phyloP scores from a whole-genome alignment of 2,329 filamentous ascomycete genomes.

The Sporothrix pallida region DNA sequence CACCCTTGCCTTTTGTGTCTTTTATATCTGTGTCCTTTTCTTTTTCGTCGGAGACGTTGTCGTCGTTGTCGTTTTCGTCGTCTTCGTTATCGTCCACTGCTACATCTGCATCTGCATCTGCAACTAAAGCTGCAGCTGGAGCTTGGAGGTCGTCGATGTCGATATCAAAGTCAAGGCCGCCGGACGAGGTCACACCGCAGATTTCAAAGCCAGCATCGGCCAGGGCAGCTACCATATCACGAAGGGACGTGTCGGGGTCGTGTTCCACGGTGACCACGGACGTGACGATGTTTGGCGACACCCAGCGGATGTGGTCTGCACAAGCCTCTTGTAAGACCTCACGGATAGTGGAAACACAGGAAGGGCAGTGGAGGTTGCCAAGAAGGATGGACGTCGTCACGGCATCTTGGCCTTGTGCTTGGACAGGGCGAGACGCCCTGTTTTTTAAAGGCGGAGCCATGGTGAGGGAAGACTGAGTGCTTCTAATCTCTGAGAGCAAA shows the following conservation, averaged over 20 bases:
- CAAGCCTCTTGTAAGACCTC: constrained; percentile 58
- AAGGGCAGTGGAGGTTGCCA: constrained; percentile 78
- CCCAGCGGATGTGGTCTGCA: constrained; percentile 56
- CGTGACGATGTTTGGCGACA: constrained; percentile 73
- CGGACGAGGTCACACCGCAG: constrained; percentile 51
- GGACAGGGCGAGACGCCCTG: constrained; percentile 36
- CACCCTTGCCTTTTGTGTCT: constrained; percentile 31
- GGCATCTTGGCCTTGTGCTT: constrained; percentile 29
- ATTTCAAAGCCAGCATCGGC: constrained; percentile 65
- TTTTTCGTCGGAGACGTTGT: background rate
- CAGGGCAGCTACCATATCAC: constrained; percentile 53
- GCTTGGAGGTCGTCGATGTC: background rate
- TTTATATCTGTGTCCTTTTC: constrained; percentile 21
- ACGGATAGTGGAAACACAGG: constrained; percentile 72
- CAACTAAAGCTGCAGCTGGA: background rate
- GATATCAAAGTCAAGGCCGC: constrained; percentile 39
- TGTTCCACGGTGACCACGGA: constrained; percentile 70
- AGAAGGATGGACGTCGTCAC: constrained; percentile 68
- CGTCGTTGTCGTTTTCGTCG: background rate
- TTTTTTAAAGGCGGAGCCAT: constrained; percentile 42
- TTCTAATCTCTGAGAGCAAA: background rate
- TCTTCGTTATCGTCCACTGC: background rate
- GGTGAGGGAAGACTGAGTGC: background rate
- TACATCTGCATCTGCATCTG: no score
- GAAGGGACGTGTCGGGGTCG: constrained; percentile 52